phyloP scores from a whole-genome alignment of 148 eudicot genomes.

The Persicaria maculosa region DNA sequence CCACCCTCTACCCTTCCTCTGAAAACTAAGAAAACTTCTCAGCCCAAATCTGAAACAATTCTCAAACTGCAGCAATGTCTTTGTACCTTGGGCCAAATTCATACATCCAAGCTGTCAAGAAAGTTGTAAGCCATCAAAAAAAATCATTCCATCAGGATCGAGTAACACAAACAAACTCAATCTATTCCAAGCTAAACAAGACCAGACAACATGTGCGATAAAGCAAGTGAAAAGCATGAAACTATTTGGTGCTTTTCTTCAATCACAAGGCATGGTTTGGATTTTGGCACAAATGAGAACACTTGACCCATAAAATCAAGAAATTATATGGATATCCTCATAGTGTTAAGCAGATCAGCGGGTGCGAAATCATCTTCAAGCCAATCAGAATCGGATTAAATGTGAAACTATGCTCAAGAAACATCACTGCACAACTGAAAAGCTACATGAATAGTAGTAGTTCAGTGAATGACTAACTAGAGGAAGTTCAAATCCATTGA shows the following conservation, averaged over 20 bases:
- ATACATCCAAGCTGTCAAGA: slow-evolving; percentile 16
- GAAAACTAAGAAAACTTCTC: slow-evolving; percentile 19
- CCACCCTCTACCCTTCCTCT: slow-evolving; percentile 14
- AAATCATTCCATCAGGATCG: slow-evolving; percentile 13
- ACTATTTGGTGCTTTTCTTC: slow-evolving; percentile 4
- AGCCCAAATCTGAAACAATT: slow-evolving; percentile 26
- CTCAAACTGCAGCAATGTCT: slow-evolving; percentile 21
- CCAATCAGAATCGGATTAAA: background rate
- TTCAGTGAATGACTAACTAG: background rate
- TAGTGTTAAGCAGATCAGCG: background rate
- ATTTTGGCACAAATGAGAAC: background rate
- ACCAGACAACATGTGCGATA: background rate
- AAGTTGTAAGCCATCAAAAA: slow-evolving; percentile 33
- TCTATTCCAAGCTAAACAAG: background rate
- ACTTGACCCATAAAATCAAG: background rate
- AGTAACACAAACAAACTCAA: slow-evolving; percentile 11
- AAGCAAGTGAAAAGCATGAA: slow-evolving; percentile 1
- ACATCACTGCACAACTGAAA: slow-evolving; percentile 2
- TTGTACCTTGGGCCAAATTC: slow-evolving; percentile 40
- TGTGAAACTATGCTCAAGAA: slow-evolving; percentile 1
- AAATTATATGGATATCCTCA: background rate
- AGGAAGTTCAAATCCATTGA: background rate
- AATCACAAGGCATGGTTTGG: slow-evolving; percentile 12
- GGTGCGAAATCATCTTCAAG: background rate
- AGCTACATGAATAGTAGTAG: background rate